A percentile compares a stretch with the other conserved stretches of the same genome.
Conservation (phyloP, 1,139 yeast species). For the Suhomyces wounanorum region DNA sequence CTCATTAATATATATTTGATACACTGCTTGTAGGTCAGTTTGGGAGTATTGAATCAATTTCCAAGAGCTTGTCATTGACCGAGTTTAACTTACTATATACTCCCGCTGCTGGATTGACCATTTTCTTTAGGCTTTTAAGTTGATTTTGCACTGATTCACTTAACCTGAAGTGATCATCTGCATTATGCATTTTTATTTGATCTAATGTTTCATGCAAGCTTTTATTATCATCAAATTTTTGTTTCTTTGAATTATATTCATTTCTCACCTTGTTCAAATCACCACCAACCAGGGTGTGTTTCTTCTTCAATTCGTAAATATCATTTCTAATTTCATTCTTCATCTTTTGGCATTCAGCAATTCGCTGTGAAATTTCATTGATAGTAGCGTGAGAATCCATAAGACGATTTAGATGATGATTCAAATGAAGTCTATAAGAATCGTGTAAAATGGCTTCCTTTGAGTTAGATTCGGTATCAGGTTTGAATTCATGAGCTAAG, state of each 20-base stretch:
- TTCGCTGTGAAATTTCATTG: conserved; percentile 39
- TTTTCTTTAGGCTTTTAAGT: conserved; percentile 16
- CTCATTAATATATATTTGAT: conserved; percentile 2
- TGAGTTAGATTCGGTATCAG: conserved; percentile 17
- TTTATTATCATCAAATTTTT: conserved; percentile 26
- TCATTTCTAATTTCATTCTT: conserved; percentile 45
- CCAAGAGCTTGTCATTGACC: conserved; percentile 35
- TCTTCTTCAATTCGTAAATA: conserved; percentile 40
- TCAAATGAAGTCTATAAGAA: conserved; percentile 35
- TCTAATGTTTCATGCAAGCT: conserved; percentile 15
- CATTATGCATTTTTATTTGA: conserved; percentile 8
- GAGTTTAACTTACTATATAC: conserved; percentile 34
- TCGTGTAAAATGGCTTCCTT: conserved; percentile 20
- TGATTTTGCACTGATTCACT: conserved; percentile 16
- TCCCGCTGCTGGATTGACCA: conserved; percentile 45
- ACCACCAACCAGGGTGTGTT: conserved; percentile 42
- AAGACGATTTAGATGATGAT: conserved; percentile 33
- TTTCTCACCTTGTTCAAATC: conserved; percentile 41
- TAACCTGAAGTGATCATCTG: conserved; percentile 10
- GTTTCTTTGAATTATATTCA: conserved; percentile 28
- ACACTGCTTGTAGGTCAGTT: background rate
- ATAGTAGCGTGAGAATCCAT: conserved; percentile 45
- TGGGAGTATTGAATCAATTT: conserved; percentile 20
- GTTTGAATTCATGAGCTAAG: conserved; percentile 31
- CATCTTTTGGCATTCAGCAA: conserved; percentile 36